Percentiles rank a stretch among this genome's conserved stretches.
Conservation (phyloP, 495 filamentous ascomycete genomes). For the Antarctomyces pellizariae region DNA sequence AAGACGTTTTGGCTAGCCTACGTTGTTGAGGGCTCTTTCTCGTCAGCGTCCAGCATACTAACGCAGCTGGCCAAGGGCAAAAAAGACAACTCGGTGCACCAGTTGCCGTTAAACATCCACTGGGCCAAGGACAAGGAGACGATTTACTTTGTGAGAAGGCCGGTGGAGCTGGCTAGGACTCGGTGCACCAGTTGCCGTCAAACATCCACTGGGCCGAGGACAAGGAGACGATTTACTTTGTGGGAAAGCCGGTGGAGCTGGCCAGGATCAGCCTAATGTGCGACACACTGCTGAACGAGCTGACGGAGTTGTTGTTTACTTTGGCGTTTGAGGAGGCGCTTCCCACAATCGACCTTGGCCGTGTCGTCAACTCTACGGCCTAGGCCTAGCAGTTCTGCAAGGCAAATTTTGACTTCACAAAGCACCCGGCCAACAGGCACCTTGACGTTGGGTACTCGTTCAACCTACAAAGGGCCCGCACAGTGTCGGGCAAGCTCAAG, state of each 20-base stretch:
- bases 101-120: conserved; percentile 3
- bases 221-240: conserved; percentile 3
- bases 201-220: conserved; percentile 4
- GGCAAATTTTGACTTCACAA: too few relatives aligned
- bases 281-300: conserved; percentile 1
- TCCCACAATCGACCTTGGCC: neutral
- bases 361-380: conserved; percentile 1
- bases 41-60: conserved; percentile 1
- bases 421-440: too few relatives aligned
- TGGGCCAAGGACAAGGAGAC: conserved; percentile 2
- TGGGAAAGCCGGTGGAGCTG: conserved; percentile 1
- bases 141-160: conserved; percentile 1
- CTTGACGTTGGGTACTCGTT: too few relatives aligned
- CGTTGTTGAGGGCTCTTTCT: conserved; percentile 2
- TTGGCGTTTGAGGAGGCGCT: conserved; percentile 2
- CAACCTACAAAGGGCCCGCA: too few relatives aligned
- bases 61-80: conserved; percentile 1
- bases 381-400: conserved; percentile 1
- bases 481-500: too few relatives aligned
- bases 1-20: conserved; percentile 1
- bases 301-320: conserved; percentile 1
- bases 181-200: too few relatives aligned
- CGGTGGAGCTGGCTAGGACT: conserved; percentile 1
- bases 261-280: conserved; percentile 1
- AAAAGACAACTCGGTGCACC: conserved; percentile 1